phyloP scores from a whole-genome alignment of 768 basidiomycete species.

The Collybia sp. region DNA sequence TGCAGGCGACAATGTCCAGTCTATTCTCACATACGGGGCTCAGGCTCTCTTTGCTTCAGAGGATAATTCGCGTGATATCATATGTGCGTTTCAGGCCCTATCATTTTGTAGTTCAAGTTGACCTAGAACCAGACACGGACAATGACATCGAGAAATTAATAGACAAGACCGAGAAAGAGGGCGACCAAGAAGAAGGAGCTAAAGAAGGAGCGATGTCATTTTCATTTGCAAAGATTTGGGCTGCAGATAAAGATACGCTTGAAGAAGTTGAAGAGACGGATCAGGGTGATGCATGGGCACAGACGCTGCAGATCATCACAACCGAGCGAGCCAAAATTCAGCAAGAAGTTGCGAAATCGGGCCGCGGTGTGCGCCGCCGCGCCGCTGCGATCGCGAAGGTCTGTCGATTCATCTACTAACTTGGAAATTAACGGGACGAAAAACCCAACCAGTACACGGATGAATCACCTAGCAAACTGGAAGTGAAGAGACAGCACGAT shows the following conservation, averaged over 20 bases:
- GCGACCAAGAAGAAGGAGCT: conserved; percentile 43
- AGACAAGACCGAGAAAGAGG: conserved; percentile 77
- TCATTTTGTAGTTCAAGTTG: not conserved
- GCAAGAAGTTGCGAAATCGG: conserved; percentile 51
- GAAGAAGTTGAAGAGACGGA: conserved; percentile 66
- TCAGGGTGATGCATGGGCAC: conserved; percentile 78
- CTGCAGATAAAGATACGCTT: conserved; percentile 65
- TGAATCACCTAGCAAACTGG: conserved; percentile 5
- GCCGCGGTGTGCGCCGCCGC: conserved; percentile 71
- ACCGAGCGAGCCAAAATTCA: conserved; percentile 36
- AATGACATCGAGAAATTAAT: conserved; percentile 84
- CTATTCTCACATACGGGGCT: conserved; percentile 87
- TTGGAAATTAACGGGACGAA: conserved; percentile 3
- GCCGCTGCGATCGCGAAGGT: conserved; percentile 61
- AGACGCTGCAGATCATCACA: conserved; percentile 53
- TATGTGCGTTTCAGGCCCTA: conserved; percentile 41
- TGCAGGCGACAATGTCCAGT: conserved; percentile 74
- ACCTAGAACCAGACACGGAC: conserved; percentile 54
- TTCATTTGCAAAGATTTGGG: conserved; percentile 91
- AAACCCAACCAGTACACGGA: conserved; percentile 26
- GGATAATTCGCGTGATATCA: conserved; percentile 57
- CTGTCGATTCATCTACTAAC: no score
- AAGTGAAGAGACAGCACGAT: conserved; percentile 8
- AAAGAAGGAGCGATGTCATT: conserved; percentile 61
- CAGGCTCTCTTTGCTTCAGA: conserved; percentile 76